A percentile compares a stretch with the other conserved stretches of the same genome.
Evolutionary conservation across 495 filamentous ascomycete genomes (phyloP).

Genomic region (Endocarpon pusillum): DNA sequence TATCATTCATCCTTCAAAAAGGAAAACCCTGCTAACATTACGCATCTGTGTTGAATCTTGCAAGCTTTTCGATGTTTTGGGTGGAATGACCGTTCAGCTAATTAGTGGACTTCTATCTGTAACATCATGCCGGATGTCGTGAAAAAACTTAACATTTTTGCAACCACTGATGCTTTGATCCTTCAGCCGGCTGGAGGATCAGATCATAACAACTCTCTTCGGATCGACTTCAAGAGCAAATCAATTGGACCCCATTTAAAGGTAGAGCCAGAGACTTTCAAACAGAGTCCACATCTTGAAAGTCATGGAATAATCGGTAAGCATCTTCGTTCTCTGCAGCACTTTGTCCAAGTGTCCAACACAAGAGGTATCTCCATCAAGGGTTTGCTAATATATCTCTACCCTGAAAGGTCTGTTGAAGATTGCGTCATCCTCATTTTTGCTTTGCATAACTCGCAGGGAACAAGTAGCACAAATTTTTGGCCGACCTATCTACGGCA

Average conservation of each 20-base stretch:
- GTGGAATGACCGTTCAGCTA: too few relatives aligned
- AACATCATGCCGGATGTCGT: conserved; percentile 54
- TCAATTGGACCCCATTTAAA: conserved; percentile 29
- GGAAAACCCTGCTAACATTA: too few relatives aligned
- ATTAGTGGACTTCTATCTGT: too few relatives aligned
- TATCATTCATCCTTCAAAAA: too few relatives aligned
- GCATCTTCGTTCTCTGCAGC: conserved; percentile 7
- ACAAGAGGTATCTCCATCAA: background rate
- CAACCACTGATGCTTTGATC: conserved; percentile 72
- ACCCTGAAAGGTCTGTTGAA: conserved; percentile 44
- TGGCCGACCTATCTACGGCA: conserved; percentile 64
- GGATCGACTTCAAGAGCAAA: conserved; percentile 60
- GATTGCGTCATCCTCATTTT: conserved; percentile 57
- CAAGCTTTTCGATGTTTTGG: too few relatives aligned
- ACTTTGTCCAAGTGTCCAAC: background rate
- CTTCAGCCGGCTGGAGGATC: conserved; percentile 40
- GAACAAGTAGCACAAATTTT: conserved; percentile 77
- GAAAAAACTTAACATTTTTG: conserved; percentile 65
- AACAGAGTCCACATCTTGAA: conserved; percentile 38
- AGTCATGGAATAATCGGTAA: conserved; percentile 75
- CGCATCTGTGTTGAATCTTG: too few relatives aligned
- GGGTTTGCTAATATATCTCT: conserved; percentile 5
- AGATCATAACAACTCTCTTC: conserved; percentile 32
- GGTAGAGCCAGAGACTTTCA: conserved; percentile 21
- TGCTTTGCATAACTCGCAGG: conserved; percentile 67